Evolutionary conservation across 306 rosid species (phyloP).

Genomic region (Trifolium repens): DNA sequence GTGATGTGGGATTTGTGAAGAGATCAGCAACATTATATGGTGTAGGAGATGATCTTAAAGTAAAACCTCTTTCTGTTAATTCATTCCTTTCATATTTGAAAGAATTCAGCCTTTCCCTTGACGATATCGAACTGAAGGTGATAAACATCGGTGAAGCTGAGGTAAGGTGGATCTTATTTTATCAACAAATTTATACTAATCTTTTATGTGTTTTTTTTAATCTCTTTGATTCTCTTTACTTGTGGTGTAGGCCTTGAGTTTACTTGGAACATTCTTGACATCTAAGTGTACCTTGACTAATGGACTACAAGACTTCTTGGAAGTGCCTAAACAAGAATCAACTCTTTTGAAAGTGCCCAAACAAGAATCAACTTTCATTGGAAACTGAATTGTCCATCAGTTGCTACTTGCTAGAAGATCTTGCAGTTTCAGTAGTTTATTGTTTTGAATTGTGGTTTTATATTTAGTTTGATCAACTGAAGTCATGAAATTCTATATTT

Average conservation of each 20-base stretch:
- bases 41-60: not conserved
- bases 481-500: too few species aligned
- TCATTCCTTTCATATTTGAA: not conserved
- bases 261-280: conserved; percentile 38
- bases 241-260: conserved; percentile 33
- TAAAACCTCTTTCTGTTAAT: not conserved
- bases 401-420: too few species aligned
- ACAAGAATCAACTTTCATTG: too few species aligned
- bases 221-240: not conserved
- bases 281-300: not conserved
- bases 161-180: conserved; percentile 8
- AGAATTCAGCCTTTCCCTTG: conserved; percentile 21
- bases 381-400: too few species aligned
- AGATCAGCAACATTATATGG: not conserved
- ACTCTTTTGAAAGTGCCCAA: too few species aligned
- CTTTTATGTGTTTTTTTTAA: not conserved
- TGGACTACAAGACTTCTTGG: not conserved
- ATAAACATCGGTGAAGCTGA: conserved; percentile 21
- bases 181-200: too few species aligned
- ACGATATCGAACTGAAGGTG: conserved; percentile 39
- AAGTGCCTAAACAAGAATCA: not conserved
- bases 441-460: too few species aligned
- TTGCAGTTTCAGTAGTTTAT: too few species aligned
- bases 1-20: not conserved
- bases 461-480: not conserved